phyloP scores from a whole-genome alignment of 2,329 filamentous ascomycete species.

The Phyllosticta citriasiana region DNA sequence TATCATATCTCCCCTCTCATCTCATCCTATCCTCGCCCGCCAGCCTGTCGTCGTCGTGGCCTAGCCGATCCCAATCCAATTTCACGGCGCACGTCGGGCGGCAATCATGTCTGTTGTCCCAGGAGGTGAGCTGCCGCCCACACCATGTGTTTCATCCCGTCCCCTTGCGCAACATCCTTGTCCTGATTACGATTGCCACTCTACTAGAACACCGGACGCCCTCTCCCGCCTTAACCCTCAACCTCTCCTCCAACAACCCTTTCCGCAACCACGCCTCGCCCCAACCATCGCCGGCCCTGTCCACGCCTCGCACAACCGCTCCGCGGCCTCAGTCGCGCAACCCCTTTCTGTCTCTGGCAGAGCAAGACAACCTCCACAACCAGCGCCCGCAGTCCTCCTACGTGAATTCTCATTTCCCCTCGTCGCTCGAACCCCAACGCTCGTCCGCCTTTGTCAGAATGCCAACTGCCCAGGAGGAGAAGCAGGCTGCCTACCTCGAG shows the following conservation, averaged over 20 bases:
- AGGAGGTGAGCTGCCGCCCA: conserved; percentile 16
- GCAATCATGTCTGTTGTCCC: conserved; percentile 32
- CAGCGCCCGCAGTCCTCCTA: background rate
- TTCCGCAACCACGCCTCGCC: conserved; percentile 64
- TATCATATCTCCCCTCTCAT: background rate
- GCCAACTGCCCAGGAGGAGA: conserved; percentile 35
- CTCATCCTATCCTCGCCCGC: background rate
- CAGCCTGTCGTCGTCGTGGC: background rate
- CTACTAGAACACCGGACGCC: conserved; percentile 30
- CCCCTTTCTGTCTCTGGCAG: conserved; percentile 48
- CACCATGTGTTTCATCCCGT: conserved; percentile 9
- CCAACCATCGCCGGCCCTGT: conserved; percentile 25
- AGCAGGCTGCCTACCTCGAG: conserved; percentile 32
- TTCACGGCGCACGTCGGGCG: conserved; percentile 12
- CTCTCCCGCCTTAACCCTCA: conserved; percentile 50
- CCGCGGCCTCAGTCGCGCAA: conserved; percentile 58
- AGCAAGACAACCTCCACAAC: background rate
- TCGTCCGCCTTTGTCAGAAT: conserved; percentile 21
- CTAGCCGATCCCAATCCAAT: conserved; percentile 8
- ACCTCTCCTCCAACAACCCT: conserved; percentile 67
- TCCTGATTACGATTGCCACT: conserved; percentile 17
- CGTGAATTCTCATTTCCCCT: conserved; percentile 5
- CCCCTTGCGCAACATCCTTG: conserved; percentile 15
- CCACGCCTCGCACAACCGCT: conserved; percentile 30
- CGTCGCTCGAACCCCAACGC: background rate